Evolutionary conservation across 176 grass and related monocot genomes (phyloP).

Genomic region (Themeda triandra): DNA sequence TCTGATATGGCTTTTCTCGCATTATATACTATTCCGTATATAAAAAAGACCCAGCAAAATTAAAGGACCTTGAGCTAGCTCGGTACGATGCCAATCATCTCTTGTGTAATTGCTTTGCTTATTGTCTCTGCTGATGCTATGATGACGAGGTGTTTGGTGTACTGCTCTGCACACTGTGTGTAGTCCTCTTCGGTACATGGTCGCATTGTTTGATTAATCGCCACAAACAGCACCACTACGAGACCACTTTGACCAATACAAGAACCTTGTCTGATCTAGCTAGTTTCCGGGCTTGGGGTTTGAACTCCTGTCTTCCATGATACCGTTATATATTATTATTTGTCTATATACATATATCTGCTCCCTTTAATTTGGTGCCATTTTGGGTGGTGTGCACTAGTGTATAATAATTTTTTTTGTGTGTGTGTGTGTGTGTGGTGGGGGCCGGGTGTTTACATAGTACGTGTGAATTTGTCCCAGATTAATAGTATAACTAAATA

Average conservation of each 20-base stretch:
- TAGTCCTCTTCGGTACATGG: conserved; percentile 46
- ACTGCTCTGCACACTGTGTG: not conserved
- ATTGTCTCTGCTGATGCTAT: not conserved
- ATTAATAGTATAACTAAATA: not conserved
- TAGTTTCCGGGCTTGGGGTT: conserved; percentile 24
- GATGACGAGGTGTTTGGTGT: not conserved
- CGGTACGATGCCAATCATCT: conserved; percentile 13
- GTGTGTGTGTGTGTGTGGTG: not conserved
- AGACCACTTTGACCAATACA: conserved; percentile 35
- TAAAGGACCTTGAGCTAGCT: not conserved
- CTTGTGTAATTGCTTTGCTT: not conserved
- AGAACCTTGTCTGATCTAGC: not conserved
- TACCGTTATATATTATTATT: not conserved
- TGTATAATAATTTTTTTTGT: not conserved
- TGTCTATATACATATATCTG: not conserved
- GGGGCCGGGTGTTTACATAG: not conserved
- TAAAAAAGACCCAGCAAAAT: too few species aligned
- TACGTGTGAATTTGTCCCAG: not conserved
- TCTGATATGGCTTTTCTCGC: too few species aligned
- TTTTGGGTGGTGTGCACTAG: not conserved
- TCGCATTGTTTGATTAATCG: conserved; percentile 23
- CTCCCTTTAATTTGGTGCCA: not conserved
- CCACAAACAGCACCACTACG: conserved; percentile 4
- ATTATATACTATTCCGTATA: too few species aligned
- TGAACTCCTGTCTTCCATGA: conserved; percentile 7